These are phyloP conservation scores for Taphrina sp. DNA, from an alignment of 1,139 yeast genomes.

Conservation along the genomic window DNA sequence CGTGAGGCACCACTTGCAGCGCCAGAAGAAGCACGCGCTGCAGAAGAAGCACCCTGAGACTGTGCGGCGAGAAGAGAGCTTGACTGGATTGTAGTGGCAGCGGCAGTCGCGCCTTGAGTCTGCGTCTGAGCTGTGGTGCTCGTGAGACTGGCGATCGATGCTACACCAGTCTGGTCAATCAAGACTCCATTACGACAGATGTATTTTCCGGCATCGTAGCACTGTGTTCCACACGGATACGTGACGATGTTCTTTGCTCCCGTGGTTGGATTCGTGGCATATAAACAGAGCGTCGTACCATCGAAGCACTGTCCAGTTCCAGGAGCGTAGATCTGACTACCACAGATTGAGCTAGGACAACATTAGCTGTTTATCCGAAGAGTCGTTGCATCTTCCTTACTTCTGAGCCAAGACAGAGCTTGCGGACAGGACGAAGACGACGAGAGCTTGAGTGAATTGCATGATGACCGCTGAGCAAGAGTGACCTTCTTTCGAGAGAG, in stretches of 20 bases:
- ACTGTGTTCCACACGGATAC: conserved; percentile 21
- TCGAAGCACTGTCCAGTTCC: conserved; percentile 28
- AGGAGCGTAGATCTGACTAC: conserved; percentile 23
- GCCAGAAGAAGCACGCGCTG: conserved; percentile 6
- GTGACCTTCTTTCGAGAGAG: too few relatives aligned
- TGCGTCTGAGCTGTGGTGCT: conserved; percentile 16
- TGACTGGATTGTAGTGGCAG: conserved; percentile 19
- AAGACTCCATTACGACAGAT: conserved; percentile 15
- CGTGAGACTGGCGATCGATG: conserved; percentile 8
- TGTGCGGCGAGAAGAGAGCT: conserved; percentile 17
- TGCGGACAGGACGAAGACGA: conserved; percentile 18
- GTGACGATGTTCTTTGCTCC: conserved; percentile 22
- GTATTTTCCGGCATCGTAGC: conserved; percentile 30
- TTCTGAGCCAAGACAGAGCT: conserved; percentile 17
- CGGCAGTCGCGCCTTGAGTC: conserved; percentile 24
- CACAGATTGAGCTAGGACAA: conserved; percentile 21
- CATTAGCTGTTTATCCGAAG: background rate
- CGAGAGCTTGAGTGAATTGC: too few relatives aligned
- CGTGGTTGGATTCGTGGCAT: conserved; percentile 15
- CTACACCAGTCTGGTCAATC: conserved; percentile 11
- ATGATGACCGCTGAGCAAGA: too few relatives aligned
- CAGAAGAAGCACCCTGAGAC: conserved; percentile 12
- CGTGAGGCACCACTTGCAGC: background rate
- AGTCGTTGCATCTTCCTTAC: background rate
- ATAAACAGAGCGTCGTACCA: conserved; percentile 23